Conservation (phyloP, 306 rosid genomes). For the Cotoneaster glaucophyllus region DNA sequence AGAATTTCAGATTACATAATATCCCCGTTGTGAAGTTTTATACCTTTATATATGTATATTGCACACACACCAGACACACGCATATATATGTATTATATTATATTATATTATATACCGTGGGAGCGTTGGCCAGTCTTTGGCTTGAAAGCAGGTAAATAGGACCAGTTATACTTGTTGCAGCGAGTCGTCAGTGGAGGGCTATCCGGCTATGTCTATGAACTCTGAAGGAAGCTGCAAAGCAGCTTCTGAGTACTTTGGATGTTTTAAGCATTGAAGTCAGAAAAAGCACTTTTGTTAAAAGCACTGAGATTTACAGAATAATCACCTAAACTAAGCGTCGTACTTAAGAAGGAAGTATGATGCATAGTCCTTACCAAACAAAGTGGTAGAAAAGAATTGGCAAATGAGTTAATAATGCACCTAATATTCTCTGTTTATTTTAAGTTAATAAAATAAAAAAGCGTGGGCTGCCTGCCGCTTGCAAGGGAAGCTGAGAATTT, state of each 20-base stretch:
- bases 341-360: background rate
- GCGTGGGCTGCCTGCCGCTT: background rate
- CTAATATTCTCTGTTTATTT: background rate
- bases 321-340: background rate
- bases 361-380: background rate
- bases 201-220: background rate
- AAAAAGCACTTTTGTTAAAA: background rate
- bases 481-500: background rate
- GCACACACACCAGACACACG: background rate
- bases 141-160: background rate
- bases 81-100: no score
- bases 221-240: background rate
- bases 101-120: background rate
- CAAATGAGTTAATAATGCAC: background rate
- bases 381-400: background rate
- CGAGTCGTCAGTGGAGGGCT: slow-evolving; percentile 2
- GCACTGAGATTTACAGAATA: background rate
- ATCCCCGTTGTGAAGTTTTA: no score
- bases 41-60: background rate
- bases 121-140: background rate
- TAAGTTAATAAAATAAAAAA: no score
- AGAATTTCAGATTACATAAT: no score
- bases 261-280: background rate
- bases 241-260: background rate
- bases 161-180: background rate